Evolutionary conservation across 1,284 basidiomycete species (phyloP).

Genomic region (Ganoderma lucidum): DNA sequence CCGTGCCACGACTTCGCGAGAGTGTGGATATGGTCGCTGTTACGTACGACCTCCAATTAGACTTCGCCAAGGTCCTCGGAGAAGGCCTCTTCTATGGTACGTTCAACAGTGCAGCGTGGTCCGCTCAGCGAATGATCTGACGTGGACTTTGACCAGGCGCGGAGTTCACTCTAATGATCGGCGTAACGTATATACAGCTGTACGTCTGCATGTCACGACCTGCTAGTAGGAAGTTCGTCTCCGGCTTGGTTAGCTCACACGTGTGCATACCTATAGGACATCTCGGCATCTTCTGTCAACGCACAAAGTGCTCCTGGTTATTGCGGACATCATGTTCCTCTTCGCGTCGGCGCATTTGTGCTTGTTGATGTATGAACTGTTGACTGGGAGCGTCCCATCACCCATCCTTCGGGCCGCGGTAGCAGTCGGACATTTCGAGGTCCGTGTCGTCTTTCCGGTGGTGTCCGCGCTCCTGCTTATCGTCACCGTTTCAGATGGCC

Average conservation of each 20-base stretch:
- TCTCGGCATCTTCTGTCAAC: constrained; percentile 13
- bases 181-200: constrained; percentile 17
- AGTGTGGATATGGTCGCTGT: background rate
- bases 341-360: constrained; percentile 17
- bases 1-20: background rate
- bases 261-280: constrained; percentile 11
- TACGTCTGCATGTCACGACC: constrained; percentile 6
- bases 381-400: constrained; percentile 10
- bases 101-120: background rate
- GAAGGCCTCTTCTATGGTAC: constrained; percentile 22
- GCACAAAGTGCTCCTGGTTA: constrained; percentile 17
- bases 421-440: constrained; percentile 13
- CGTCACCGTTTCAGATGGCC: background rate
- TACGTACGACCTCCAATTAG: constrained; percentile 15
- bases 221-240: background rate
- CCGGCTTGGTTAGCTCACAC: background rate
- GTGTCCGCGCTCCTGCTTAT: background rate
- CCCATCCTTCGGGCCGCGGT: constrained; percentile 14
- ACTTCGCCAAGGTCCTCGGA: constrained; percentile 21
- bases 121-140: background rate
- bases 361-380: constrained; percentile 18
- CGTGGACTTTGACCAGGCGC: constrained; percentile 7
- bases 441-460: background rate
- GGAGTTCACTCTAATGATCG: constrained; percentile 16
- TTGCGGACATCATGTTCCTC: constrained; percentile 19